phyloP scores from a whole-genome alignment of 306 rosid species.

The Vigna angularis region DNA sequence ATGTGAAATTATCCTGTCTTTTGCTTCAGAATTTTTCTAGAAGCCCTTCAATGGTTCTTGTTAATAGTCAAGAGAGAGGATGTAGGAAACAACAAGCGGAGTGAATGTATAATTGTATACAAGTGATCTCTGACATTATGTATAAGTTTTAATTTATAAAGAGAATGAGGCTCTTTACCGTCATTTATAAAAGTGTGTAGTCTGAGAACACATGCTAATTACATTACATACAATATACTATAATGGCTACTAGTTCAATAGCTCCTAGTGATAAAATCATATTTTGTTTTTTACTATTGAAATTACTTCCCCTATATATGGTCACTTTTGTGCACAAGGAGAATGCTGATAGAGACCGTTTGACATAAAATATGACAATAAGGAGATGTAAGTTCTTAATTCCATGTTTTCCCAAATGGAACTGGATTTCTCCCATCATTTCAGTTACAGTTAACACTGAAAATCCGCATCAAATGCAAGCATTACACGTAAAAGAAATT shows the following conservation, averaged over 20 bases:
- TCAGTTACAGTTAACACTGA: not conserved
- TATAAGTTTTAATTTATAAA: not conserved
- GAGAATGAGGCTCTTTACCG: not conserved
- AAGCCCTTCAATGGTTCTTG: constrained; percentile 8
- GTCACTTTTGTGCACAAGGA: not conserved
- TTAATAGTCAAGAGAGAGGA: not conserved
- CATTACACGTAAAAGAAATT: not conserved
- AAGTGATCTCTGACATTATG: not conserved
- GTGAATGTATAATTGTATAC: constrained; percentile 1
- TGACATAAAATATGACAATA: not conserved
- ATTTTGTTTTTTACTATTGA: not conserved
- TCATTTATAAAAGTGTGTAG: not conserved
- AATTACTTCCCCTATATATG: not conserved
- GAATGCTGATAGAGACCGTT: not conserved
- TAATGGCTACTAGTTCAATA: not conserved
- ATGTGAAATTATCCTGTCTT: constrained; percentile 31
- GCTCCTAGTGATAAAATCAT: not conserved
- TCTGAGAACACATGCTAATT: not conserved
- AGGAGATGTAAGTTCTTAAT: not conserved
- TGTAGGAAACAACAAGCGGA: not conserved
- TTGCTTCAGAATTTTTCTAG: constrained; percentile 7
- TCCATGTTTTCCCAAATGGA: constrained; percentile 3
- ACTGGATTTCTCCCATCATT: not conserved
- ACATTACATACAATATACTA: not conserved
- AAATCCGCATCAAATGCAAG: not conserved